Evolutionary conservation across 306 rosid species (phyloP).

Genomic region (Malus orientalis): DNA sequence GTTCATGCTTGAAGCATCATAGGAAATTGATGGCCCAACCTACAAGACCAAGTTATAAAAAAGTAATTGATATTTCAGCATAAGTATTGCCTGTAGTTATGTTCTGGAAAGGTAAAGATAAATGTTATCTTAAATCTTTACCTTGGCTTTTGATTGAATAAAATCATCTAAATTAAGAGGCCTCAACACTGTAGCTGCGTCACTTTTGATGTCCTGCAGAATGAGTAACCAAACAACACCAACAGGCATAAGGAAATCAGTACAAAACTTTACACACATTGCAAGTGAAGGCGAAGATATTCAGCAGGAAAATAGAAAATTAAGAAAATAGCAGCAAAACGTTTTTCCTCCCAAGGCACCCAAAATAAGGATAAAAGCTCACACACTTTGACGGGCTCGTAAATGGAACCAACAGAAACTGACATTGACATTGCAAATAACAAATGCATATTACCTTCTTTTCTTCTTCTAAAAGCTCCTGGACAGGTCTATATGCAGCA

Average conservation of each 20-base stretch:
- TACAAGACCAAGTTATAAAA: slow-evolving; percentile 15
- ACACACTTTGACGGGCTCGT: background rate
- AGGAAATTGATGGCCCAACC: slow-evolving; percentile 96
- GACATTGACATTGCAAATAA: background rate
- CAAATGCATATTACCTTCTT: slow-evolving; percentile 37
- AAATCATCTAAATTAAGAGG: slow-evolving; percentile 73
- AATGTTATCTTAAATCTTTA: slow-evolving; percentile 6
- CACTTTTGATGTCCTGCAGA: slow-evolving; percentile 37
- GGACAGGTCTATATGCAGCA: slow-evolving; percentile 93
- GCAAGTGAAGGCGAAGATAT: background rate
- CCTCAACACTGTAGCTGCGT: slow-evolving; percentile 30
- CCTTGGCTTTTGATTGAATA: slow-evolving; percentile 79
- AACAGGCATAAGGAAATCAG: background rate
- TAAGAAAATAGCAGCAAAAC: background rate
- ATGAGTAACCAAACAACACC: background rate
- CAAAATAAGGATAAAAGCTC: background rate
- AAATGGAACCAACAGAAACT: background rate
- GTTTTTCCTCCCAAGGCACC: background rate
- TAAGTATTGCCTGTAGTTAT: background rate
- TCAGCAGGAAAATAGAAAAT: background rate
- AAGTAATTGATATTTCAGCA: background rate
- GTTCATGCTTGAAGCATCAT: slow-evolving; percentile 87
- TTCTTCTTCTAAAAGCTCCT: slow-evolving; percentile 80
- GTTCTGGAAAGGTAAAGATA: background rate
- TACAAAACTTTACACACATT: background rate